phyloP scores from a whole-genome alignment of 331 rosid genomes.

The Arachis monticola region DNA sequence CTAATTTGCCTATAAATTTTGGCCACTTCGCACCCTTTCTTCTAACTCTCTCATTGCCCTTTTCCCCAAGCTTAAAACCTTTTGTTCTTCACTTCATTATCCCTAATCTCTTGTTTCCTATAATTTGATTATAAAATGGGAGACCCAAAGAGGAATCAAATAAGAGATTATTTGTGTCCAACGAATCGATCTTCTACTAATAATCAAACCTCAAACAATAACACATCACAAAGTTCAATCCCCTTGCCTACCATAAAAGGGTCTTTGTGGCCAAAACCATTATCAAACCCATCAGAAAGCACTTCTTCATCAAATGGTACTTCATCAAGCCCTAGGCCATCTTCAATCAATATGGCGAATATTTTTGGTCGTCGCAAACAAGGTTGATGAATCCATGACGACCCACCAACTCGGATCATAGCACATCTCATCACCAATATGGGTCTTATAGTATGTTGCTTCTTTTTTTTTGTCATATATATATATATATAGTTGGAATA shows the following conservation, averaged over 20 bases:
- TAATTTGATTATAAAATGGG: background rate
- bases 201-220: too few species aligned
- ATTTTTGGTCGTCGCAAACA: too few species aligned
- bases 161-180: background rate
- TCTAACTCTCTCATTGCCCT: background rate
- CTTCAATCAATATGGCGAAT: background rate
- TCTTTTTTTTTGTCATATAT: too few species aligned
- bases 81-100: too few species aligned
- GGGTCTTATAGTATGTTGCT: too few species aligned
- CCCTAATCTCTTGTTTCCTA: too few species aligned
- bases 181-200: background rate
- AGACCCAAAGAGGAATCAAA: background rate
- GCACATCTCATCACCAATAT: too few species aligned
- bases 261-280: background rate
- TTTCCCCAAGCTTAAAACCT: background rate
- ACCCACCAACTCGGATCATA: too few species aligned
- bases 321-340: background rate
- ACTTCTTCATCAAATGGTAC: background rate
- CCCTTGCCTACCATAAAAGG: background rate
- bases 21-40: background rate
- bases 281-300: background rate
- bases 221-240: background rate
- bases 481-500: too few species aligned
- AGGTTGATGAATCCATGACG: too few species aligned
- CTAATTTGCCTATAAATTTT: background rate